These are phyloP conservation scores for Chamaenerion angustifolium DNA, from an alignment of 345 rosid species.

Conservation along the genomic window DNA sequence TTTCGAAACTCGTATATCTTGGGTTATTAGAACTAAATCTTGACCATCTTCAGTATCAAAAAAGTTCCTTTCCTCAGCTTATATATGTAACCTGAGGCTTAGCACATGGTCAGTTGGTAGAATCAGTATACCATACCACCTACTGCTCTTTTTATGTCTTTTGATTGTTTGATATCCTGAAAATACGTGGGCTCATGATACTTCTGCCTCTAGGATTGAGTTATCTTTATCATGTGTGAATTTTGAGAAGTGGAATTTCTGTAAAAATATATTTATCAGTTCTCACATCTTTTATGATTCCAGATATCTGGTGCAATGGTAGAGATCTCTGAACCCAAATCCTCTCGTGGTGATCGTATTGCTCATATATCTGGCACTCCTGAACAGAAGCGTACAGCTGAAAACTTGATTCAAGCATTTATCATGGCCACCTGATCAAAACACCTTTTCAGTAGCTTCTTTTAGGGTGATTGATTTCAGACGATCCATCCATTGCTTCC, in stretches of 20 bases:
- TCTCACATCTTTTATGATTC: constrained; percentile 15
- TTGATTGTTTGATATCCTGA: no score
- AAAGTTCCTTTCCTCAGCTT: no score
- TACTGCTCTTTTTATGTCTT: no score
- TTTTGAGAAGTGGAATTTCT: background rate
- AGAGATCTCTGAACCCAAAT: constrained; percentile 76
- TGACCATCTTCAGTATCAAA: no score
- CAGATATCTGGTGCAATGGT: constrained; percentile 98
- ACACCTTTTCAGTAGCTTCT: background rate
- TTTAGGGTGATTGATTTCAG: background rate
- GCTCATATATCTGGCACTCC: constrained; percentile 83
- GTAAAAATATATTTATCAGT: constrained; percentile 1
- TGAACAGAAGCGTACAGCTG: constrained; percentile 83
- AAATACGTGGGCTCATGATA: no score
- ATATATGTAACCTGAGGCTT: no score
- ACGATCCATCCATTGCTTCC: background rate
- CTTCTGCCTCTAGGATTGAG: no score
- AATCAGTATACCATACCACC: no score
- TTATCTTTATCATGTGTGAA: background rate
- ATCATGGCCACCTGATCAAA: constrained; percentile 62
- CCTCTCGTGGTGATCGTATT: constrained; percentile 63
- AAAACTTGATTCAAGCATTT: constrained; percentile 95
- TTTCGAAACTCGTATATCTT: no score
- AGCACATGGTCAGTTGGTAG: no score
- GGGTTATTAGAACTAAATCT: no score